Evolutionary conservation across 1,284 basidiomycete species (phyloP), one percentile per base, ranked within the genome.

Genomic region (Somion occarium): DNA sequence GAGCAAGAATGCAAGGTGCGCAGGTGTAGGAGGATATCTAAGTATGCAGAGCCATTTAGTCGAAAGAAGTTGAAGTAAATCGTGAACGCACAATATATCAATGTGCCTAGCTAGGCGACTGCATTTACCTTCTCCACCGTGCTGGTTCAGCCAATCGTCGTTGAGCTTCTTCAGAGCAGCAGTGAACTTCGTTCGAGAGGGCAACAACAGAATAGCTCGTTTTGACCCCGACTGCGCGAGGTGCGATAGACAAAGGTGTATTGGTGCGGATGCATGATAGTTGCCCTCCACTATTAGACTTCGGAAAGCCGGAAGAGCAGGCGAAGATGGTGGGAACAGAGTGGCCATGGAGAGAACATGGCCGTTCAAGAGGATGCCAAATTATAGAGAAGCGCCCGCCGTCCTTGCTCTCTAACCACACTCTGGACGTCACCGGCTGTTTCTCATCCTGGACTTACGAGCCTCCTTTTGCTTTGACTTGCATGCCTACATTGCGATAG

Each of bases 1-100:
- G 44, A 90, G 66, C 4, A 83, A 59, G 13, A 81, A 66, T 5
- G 73, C 69, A 25, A 88, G 68, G 60, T 88, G 85, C 5, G 74
- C 68, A 15, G 80, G 72, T 5, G 76, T 80, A 12, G 79, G 75
- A 5, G 86, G 83, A 64, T 88, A 90, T 56, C 88, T 90, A 58
- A 7, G 37, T 44, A 11, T 38, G 26, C 48, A 46, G 37, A 18
- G n/a, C 39, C 37, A 47, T 52, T 48, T 49, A n/a, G n/a, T n/a
- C n/a, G n/a, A n/a, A n/a, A n/a, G n/a, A n/a, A n/a, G n/a, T 43
- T 58, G 50, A 44, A 49, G 50, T 49, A 47, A 52, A 37, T 46
- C 27, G 53, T 39, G 49, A 54, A 50, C 80, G 53, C 58, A 87
- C 85, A 80, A 75, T 44, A 85, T 67, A 20, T 76, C 69, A 38